A percentile compares a stretch with the other conserved stretches of the same genome.
Conservation (phyloP, 805 yeast genomes). For the Metschnikowia vanudenii region DNA sequence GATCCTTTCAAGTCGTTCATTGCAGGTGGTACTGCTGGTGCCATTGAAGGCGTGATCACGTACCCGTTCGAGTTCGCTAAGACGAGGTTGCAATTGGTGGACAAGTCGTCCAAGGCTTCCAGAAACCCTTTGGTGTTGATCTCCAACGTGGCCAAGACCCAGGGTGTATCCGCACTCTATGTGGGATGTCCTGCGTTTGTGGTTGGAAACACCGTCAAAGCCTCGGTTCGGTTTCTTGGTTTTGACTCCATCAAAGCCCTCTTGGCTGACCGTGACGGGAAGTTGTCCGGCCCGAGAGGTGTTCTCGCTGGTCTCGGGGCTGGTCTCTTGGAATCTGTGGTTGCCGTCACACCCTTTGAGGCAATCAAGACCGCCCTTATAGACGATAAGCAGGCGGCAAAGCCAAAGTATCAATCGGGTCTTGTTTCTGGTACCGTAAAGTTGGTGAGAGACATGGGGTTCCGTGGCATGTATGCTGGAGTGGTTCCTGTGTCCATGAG, state of each 20-base stretch:
- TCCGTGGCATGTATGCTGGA: constrained; percentile 84
- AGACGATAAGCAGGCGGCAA: constrained; percentile 79
- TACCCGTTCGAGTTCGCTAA: constrained; percentile 98
- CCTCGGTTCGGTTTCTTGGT: constrained; percentile 91
- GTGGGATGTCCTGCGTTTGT: constrained; percentile 97
- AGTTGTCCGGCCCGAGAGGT: constrained; percentile 85
- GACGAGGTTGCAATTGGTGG: constrained; percentile 82
- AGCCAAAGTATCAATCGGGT: constrained; percentile 75
- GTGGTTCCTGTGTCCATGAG: constrained; percentile 89
- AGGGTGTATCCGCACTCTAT: constrained; percentile 77
- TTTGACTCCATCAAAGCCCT: constrained; percentile 81
- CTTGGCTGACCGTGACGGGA: constrained; percentile 80
- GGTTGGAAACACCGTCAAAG: constrained; percentile 93
- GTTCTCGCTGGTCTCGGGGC: constrained; percentile 98
- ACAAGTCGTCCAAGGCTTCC: constrained; percentile 60
- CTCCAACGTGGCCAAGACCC: constrained; percentile 67
- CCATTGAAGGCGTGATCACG: constrained; percentile 87
- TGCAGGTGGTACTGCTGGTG: constrained; percentile 97
- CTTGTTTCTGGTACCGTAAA: constrained; percentile 59
- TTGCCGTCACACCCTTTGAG: constrained; percentile 96
- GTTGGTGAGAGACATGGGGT: constrained; percentile 73
- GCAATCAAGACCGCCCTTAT: constrained; percentile 94
- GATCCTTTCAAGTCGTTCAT: constrained; percentile 81
- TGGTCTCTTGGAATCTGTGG: constrained; percentile 84
- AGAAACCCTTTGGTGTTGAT: constrained; percentile 84